These are phyloP conservation scores for Triticum monococcum DNA, from an alignment of 176 grass and related monocot species.

Conservation along the genomic window DNA sequence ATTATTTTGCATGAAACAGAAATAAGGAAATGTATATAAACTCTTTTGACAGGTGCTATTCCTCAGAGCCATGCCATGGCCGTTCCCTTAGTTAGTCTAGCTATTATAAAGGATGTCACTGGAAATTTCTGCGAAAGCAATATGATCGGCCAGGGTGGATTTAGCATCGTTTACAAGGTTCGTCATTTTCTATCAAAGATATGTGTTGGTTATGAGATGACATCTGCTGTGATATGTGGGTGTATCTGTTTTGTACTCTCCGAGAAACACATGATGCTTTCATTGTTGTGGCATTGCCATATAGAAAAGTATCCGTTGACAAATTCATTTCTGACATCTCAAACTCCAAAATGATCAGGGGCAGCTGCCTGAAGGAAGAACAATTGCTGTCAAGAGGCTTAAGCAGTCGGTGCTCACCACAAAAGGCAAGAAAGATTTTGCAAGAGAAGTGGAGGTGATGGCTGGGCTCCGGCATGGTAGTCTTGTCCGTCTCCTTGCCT, in stretches of 20 bases:
- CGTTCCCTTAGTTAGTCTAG: slow-evolving; percentile 1
- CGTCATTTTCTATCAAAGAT: background rate
- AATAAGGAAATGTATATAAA: background rate
- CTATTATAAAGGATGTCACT: background rate
- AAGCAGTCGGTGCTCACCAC: background rate
- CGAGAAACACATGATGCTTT: background rate
- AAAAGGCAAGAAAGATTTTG: background rate
- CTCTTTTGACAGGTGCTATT: background rate
- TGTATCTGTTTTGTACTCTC: background rate
- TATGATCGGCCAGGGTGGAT: slow-evolving; percentile 32
- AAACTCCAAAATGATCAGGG: slow-evolving; percentile 16
- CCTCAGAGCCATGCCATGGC: background rate
- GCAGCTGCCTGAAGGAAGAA: background rate
- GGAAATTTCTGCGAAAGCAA: slow-evolving; percentile 27
- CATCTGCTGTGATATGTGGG: background rate
- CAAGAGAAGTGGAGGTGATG: slow-evolving; percentile 38
- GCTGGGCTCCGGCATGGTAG: slow-evolving; percentile 6
- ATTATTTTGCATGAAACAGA: background rate
- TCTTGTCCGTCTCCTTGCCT: slow-evolving; percentile 22
- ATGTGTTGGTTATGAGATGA: too few relatives aligned
- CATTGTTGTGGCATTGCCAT: background rate
- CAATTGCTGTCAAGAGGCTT: slow-evolving; percentile 29
- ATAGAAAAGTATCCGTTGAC: background rate
- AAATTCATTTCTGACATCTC: background rate
- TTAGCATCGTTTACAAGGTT: slow-evolving; percentile 34